These are phyloP conservation scores for Senna siamea DNA, from an alignment of 306 rosid species.

Conservation along the genomic window DNA sequence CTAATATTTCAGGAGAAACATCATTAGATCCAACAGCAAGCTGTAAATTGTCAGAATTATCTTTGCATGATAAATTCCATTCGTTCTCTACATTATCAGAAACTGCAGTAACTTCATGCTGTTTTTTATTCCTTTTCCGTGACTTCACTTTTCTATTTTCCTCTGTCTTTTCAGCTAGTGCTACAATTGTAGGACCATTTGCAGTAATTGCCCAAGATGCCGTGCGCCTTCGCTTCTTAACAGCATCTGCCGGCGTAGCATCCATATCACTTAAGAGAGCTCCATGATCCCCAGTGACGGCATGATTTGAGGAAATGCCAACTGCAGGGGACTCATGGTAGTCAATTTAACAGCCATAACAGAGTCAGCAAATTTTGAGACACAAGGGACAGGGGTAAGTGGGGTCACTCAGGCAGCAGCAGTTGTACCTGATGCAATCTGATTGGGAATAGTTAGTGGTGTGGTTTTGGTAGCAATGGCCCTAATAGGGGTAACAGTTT, in stretches of 20 bases:
- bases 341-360: constrained; percentile 19
- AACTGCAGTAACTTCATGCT: background rate
- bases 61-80: constrained; percentile 13
- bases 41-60: constrained; percentile 21
- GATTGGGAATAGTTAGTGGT: constrained; percentile 6
- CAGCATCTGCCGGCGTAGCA: constrained; percentile 62
- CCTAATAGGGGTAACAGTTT: constrained; percentile 42
- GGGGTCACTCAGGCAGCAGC: constrained; percentile 5
- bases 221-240: constrained; percentile 60
- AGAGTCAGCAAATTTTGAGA: constrained; percentile 30
- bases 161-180: constrained; percentile 31
- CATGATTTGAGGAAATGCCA: constrained; percentile 11
- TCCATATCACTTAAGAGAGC: constrained; percentile 39
- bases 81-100: constrained; percentile 30
- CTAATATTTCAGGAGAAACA: constrained; percentile 45
- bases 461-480: constrained; percentile 24
- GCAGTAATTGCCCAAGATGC: constrained; percentile 48
- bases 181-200: constrained; percentile 37
- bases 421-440: constrained; percentile 14
- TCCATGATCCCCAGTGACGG: constrained; percentile 21
- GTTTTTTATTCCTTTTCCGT: constrained; percentile 35
- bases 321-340: constrained; percentile 1
- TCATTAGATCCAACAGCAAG: constrained; percentile 35
- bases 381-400: constrained; percentile 25
- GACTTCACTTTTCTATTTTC: constrained; percentile 38